Conservation (phyloP, 306 rosid genomes). For the Vigna angularis region DNA sequence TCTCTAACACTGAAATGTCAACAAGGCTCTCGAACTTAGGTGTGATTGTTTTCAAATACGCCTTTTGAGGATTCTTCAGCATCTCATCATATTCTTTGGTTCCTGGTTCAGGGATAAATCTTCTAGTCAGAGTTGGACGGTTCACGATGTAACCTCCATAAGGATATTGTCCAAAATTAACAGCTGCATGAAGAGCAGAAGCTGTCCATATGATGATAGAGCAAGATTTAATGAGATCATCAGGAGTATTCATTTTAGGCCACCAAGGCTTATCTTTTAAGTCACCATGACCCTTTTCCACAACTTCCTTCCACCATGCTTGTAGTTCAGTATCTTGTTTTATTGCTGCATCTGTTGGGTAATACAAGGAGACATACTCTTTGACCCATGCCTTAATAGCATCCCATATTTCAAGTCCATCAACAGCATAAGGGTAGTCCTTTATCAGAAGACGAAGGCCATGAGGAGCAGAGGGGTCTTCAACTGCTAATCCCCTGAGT, state of each 20-base stretch:
- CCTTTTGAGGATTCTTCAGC: constrained; percentile 53
- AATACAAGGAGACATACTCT: constrained; percentile 62
- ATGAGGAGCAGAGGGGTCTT: constrained; percentile 56
- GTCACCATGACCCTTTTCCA: constrained; percentile 69
- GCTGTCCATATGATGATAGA: constrained; percentile 71
- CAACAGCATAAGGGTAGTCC: constrained; percentile 71
- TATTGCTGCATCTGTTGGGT: constrained; percentile 46
- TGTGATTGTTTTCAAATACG: constrained; percentile 35
- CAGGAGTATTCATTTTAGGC: constrained; percentile 59
- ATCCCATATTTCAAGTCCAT: constrained; percentile 73
- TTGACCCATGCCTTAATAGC: constrained; percentile 65
- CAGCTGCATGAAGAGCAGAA: constrained; percentile 79
- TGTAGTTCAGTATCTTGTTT: constrained; percentile 63
- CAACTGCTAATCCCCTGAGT: constrained; percentile 67
- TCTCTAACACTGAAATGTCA: constrained; percentile 70
- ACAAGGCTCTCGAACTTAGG: constrained; percentile 58
- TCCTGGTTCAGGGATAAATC: not conserved
- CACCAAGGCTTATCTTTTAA: constrained; percentile 66
- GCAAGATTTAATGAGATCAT: constrained; percentile 52
- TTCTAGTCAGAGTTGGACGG: constrained; percentile 59
- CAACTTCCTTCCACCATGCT: constrained; percentile 76
- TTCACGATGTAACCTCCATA: constrained; percentile 74
- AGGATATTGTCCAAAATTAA: constrained; percentile 72
- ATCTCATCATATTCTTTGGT: constrained; percentile 61
- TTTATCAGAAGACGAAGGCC: constrained; percentile 68